phyloP scores from a whole-genome alignment of 1,284 basidiomycete genomes.

The Austropuccinia psidii region DNA sequence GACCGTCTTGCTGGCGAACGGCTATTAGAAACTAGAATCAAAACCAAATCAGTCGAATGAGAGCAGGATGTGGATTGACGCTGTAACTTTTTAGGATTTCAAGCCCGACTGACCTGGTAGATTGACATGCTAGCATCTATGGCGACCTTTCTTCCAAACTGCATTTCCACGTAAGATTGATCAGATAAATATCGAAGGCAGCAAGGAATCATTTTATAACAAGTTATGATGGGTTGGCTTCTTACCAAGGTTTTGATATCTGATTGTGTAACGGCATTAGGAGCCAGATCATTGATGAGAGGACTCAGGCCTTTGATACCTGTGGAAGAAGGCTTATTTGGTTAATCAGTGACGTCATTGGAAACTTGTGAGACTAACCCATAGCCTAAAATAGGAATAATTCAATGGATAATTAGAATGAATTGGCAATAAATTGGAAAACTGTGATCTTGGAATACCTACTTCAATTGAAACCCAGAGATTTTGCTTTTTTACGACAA shows the following conservation, averaged over 20 bases:
- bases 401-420: too few species aligned
- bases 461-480: too few species aligned
- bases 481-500: too few species aligned
- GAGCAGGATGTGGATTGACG: background rate
- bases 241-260: conserved; percentile 48
- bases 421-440: too few species aligned
- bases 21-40: conserved; percentile 79
- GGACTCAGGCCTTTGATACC: conserved; percentile 44
- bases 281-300: conserved; percentile 47
- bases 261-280: conserved; percentile 45
- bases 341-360: too few species aligned
- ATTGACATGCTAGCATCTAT: conserved; percentile 68
- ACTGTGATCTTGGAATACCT: too few species aligned
- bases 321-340: too few species aligned
- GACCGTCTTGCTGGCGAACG: conserved; percentile 89
- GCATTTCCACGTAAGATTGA: conserved; percentile 14
- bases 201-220: too few species aligned
- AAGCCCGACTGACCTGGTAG: background rate
- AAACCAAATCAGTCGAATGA: conserved; percentile 35
- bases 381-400: too few species aligned
- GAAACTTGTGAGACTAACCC: too few species aligned
- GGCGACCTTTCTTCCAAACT: conserved; percentile 92
- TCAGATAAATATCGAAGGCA: too few species aligned
- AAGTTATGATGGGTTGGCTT: conserved; percentile 34
- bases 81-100: background rate